Conservation (phyloP, 345 rosid genomes). For the Lepidium sativum region DNA sequence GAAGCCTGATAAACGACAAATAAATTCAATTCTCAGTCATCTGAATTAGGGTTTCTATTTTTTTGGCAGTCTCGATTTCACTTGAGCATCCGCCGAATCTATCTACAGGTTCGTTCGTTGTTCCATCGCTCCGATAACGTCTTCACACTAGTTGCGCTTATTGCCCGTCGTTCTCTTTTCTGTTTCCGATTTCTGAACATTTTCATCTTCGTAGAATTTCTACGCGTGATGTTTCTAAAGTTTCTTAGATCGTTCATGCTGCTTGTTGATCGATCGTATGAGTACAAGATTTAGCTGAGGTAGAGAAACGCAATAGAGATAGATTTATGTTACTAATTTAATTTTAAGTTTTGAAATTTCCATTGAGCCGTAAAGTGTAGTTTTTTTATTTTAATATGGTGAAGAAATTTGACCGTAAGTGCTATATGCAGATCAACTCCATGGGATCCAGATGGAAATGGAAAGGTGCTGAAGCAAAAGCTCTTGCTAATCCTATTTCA, state of each 20-base stretch:
- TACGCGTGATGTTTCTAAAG: background rate
- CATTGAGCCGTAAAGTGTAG: background rate
- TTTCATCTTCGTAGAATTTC: background rate
- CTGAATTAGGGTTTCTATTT: background rate
- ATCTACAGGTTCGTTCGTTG: conserved; percentile 16
- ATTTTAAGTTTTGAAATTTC: background rate
- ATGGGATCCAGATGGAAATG: conserved; percentile 93
- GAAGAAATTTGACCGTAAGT: background rate
- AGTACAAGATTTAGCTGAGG: background rate
- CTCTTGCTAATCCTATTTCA: conserved; percentile 70
- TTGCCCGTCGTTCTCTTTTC: background rate
- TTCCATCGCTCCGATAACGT: background rate
- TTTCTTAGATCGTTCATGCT: background rate
- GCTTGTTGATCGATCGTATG: background rate
- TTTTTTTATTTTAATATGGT: background rate
- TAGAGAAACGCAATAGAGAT: background rate
- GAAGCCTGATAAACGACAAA: background rate
- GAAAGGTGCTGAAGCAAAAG: conserved; percentile 60
- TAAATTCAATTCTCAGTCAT: background rate
- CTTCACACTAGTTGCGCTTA: background rate
- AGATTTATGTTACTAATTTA: background rate
- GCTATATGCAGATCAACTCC: conserved; percentile 1
- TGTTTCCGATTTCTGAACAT: background rate
- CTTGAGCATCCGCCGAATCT: conserved; percentile 14
- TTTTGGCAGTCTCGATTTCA: conserved; percentile 2